Conservation (phyloP, 257 asterid genomes). For the Plantago elongata region DNA sequence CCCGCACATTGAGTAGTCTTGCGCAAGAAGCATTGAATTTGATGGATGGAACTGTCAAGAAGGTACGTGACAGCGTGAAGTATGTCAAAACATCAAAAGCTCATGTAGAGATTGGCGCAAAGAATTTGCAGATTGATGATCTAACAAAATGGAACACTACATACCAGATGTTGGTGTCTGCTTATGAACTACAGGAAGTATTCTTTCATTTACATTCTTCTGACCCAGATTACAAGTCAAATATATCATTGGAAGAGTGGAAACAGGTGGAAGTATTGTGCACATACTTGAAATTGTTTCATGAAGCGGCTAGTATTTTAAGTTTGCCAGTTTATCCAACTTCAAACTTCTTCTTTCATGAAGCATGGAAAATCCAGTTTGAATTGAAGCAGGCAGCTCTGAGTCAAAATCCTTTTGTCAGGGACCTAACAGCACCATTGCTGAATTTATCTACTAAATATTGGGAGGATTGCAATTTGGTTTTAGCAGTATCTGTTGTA, state of each 20-base stretch:
- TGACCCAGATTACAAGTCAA: constrained; percentile 49
- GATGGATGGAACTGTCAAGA: constrained; percentile 39
- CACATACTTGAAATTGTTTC: constrained; percentile 45
- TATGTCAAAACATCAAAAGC: constrained; percentile 46
- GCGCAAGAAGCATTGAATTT: constrained; percentile 53
- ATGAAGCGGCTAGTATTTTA: constrained; percentile 63
- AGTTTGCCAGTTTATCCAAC: constrained; percentile 45
- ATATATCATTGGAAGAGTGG: constrained; percentile 72
- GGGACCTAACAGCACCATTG: constrained; percentile 40
- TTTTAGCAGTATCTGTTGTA: constrained; percentile 61
- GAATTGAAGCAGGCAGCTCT: constrained; percentile 45
- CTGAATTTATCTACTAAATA: constrained; percentile 38
- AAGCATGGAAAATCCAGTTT: constrained; percentile 47
- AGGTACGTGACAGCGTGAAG: constrained; percentile 70
- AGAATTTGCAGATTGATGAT: constrained; percentile 53
- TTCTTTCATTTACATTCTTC: constrained; percentile 60
- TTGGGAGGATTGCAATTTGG: constrained; percentile 55
- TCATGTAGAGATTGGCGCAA: constrained; percentile 57
- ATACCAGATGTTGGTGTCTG: constrained; percentile 74
- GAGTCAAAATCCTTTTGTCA: constrained; percentile 34
- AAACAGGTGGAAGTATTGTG: constrained; percentile 55
- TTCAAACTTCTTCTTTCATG: constrained; percentile 51
- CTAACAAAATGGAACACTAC: constrained; percentile 72
- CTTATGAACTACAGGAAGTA: constrained; percentile 72
- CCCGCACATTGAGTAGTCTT: constrained; percentile 49